These are phyloP conservation scores for Tetrapisispora namnaoensis DNA, from an alignment of 805 yeast genomes.

Conservation along the genomic window DNA sequence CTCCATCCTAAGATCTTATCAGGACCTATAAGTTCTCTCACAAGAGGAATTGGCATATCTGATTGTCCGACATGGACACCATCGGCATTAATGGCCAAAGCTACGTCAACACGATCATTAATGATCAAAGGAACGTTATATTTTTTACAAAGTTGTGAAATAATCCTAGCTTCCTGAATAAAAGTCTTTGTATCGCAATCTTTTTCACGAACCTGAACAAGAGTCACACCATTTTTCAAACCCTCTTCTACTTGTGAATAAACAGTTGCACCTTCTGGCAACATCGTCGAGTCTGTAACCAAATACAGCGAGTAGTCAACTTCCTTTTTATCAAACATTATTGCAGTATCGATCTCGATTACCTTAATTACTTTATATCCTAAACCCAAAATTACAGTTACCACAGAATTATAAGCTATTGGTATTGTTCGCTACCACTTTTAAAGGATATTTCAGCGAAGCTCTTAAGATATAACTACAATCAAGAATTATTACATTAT, in stretches of 20 bases:
- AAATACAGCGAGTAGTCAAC: conserved; percentile 51
- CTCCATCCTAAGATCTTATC: conserved; percentile 74
- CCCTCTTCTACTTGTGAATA: conserved; percentile 54
- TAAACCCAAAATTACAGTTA: too few relatives aligned
- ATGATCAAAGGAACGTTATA: conserved; percentile 68
- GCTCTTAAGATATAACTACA: too few relatives aligned
- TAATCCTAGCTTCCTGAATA: conserved; percentile 46
- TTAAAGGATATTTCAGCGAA: too few relatives aligned
- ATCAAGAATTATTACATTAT: too few relatives aligned
- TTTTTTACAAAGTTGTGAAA: conserved; percentile 51
- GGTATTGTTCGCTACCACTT: too few relatives aligned
- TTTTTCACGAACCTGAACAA: conserved; percentile 81
- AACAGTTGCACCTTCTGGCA: conserved; percentile 51
- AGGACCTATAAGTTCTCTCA: conserved; percentile 57
- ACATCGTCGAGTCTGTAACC: conserved; percentile 71
- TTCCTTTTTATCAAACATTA: conserved; percentile 15
- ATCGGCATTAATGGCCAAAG: conserved; percentile 80
- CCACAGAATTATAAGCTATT: too few relatives aligned
- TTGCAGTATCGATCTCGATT: conserved; percentile 1
- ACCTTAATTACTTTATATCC: too few relatives aligned
- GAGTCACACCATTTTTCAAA: conserved; percentile 61
- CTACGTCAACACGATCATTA: conserved; percentile 82
- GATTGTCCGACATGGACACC: conserved; percentile 92
- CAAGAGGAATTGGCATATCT: conserved; percentile 54
- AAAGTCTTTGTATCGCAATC: conserved; percentile 57